phyloP scores from a whole-genome alignment of 768 basidiomycete species.

The Tricholoma flavovirens region DNA sequence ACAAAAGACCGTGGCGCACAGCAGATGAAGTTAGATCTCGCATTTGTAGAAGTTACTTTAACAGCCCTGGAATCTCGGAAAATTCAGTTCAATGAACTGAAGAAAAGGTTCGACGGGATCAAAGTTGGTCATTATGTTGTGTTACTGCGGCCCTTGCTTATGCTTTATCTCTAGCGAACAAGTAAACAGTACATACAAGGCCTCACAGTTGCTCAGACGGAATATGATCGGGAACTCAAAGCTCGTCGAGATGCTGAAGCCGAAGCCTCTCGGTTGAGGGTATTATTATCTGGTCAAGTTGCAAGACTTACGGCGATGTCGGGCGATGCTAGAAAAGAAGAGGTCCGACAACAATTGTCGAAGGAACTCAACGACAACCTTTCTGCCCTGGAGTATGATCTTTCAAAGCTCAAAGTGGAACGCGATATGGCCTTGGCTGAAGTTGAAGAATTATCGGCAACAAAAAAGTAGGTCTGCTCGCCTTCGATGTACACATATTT shows the following conservation, averaged over 20 bases:
- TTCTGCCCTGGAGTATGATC: slow-evolving; percentile 72
- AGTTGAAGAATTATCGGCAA: slow-evolving; percentile 80
- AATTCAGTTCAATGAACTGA: slow-evolving; percentile 57
- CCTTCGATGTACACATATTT: slow-evolving; percentile 2
- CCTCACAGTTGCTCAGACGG: slow-evolving; percentile 85
- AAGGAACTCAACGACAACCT: slow-evolving; percentile 76
- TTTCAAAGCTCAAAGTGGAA: slow-evolving; percentile 84
- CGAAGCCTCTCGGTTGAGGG: slow-evolving; percentile 80
- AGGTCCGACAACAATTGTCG: slow-evolving; percentile 72
- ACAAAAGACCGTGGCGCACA: slow-evolving; percentile 54
- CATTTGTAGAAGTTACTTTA: slow-evolving; percentile 66
- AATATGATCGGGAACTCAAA: slow-evolving; percentile 89
- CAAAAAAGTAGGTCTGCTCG: slow-evolving; percentile 52
- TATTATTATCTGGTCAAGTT: slow-evolving; percentile 85
- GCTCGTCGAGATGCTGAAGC: slow-evolving; percentile 87
- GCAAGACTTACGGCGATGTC: slow-evolving; percentile 81
- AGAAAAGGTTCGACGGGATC: slow-evolving; percentile 75
- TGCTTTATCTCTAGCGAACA: slow-evolving; percentile 52
- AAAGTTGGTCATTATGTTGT: slow-evolving; percentile 53
- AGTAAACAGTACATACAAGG: slow-evolving; percentile 93
- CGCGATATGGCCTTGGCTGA: slow-evolving; percentile 91
- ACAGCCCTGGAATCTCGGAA: slow-evolving; percentile 59
- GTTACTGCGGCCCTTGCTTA: slow-evolving; percentile 1
- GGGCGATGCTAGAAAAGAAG: slow-evolving; percentile 70
- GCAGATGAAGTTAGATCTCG: slow-evolving; percentile 67